A percentile compares a stretch with the other conserved stretches of the same genome.
Conservation (phyloP, 225 moss, liverwort and hornwort genomes). For the Sphagnum tenellum region DNA sequence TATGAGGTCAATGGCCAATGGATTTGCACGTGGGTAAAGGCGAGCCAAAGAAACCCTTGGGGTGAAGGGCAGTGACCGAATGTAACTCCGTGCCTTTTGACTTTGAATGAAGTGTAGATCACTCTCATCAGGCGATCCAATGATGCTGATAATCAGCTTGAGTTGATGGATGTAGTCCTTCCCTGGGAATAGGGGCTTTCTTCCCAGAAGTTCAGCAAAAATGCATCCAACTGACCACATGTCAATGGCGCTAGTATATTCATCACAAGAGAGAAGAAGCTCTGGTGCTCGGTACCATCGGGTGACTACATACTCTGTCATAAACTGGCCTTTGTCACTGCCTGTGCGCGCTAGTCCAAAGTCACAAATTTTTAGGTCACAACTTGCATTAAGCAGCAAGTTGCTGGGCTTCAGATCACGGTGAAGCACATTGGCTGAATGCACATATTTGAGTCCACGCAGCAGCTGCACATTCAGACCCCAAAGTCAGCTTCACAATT, state of each 20-base stretch:
- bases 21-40: conserved; percentile 85
- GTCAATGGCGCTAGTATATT: conserved; percentile 93
- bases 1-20: conserved; percentile 80
- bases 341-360: conserved; percentile 92
- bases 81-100: conserved; percentile 91
- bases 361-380: conserved; percentile 94
- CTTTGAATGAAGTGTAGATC: conserved; percentile 93
- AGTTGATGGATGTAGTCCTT: conserved; percentile 99
- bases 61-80: conserved; percentile 69
- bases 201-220: conserved; percentile 85
- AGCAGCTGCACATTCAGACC: conserved; percentile 48
- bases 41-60: conserved; percentile 78
- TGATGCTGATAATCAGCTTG: conserved; percentile 94
- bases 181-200: conserved; percentile 94
- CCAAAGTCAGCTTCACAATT: not conserved
- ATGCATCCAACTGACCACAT: conserved; percentile 99
- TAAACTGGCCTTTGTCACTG: conserved; percentile 96
- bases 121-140: conserved; percentile 90
- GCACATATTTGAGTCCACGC: conserved; percentile 88
- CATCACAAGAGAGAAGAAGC: conserved; percentile 87
- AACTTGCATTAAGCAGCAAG: conserved; percentile 84
- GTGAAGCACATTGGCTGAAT: conserved; percentile 92
- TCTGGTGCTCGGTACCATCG: conserved; percentile 97
- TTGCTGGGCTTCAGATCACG: conserved; percentile 95
- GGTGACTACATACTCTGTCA: conserved; percentile 99